Conservation (phyloP, 2,329 filamentous ascomycete species). For the Rhynchosporium agropyri region DNA sequence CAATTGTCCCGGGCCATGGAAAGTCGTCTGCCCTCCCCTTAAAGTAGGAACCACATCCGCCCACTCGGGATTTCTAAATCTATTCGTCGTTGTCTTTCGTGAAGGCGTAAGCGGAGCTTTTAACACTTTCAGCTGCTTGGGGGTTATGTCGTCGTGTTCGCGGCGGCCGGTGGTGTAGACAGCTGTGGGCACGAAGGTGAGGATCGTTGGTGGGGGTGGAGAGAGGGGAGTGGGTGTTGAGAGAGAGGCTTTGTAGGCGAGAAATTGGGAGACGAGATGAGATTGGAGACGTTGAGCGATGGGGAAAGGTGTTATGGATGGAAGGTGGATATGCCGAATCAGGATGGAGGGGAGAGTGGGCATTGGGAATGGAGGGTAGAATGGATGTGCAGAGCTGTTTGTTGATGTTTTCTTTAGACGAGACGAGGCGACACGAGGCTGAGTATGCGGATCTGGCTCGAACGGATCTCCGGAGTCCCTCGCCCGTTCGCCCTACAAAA, state of each 20-base stretch:
- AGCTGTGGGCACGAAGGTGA: constrained; percentile 81
- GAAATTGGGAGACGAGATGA: constrained; percentile 56
- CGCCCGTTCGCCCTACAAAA: not conserved
- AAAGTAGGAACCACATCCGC: constrained; percentile 45
- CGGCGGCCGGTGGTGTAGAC: constrained; percentile 91
- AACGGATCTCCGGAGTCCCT: not conserved
- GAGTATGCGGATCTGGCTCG: not conserved
- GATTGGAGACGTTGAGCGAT: constrained; percentile 59
- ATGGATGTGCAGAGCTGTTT: not conserved
- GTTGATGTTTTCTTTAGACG: constrained; percentile 4
- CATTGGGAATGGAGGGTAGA: constrained; percentile 1
- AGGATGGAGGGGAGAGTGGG: constrained; percentile 19
- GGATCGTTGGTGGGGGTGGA: constrained; percentile 59
- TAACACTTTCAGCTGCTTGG: constrained; percentile 50
- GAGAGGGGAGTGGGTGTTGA: constrained; percentile 38
- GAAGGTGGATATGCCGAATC: constrained; percentile 64
- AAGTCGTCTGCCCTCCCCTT: constrained; percentile 91
- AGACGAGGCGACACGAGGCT: not conserved
- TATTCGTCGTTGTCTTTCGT: constrained; percentile 6
- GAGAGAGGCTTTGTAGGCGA: constrained; percentile 57
- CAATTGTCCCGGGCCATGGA: constrained; percentile 91
- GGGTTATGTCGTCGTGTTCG: constrained; percentile 57
- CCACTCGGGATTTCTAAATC: constrained; percentile 8
- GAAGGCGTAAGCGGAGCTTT: constrained; percentile 28
- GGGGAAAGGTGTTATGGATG: constrained; percentile 55